A percentile compares a stretch with the other conserved stretches of the same genome.
Conservation (phyloP, 345 rosid genomes). For the Triadica sebifera region DNA sequence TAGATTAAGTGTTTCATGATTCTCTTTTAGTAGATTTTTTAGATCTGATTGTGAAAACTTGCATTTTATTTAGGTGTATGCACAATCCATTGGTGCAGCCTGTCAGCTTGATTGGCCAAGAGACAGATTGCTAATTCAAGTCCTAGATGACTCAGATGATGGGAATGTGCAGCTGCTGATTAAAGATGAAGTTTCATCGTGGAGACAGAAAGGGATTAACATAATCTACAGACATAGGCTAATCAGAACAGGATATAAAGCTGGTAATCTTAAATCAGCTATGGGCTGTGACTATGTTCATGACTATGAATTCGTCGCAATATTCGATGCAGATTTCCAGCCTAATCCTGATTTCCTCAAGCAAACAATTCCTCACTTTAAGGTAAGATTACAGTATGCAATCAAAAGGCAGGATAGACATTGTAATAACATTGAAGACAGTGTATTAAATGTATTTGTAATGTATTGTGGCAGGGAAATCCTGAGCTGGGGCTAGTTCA, state of each 20-base stretch:
- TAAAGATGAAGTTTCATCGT: conserved; percentile 65
- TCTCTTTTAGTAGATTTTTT: background rate
- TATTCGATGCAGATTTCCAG: conserved; percentile 83
- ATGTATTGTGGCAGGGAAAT: conserved; percentile 54
- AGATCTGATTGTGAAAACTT: conserved; percentile 8
- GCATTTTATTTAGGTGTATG: conserved; percentile 54
- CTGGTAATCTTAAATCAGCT: conserved; percentile 88
- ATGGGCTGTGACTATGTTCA: conserved; percentile 81
- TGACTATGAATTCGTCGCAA: conserved; percentile 74
- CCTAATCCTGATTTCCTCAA: conserved; percentile 81
- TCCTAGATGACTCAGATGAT: conserved; percentile 81
- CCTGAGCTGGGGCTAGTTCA: conserved; percentile 81
- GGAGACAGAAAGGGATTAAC: conserved; percentile 75
- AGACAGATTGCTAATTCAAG: conserved; percentile 75
- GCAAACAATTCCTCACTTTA: conserved; percentile 75
- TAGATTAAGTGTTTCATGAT: conserved; percentile 3
- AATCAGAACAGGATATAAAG: conserved; percentile 88
- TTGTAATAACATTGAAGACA: background rate
- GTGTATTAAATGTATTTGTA: background rate
- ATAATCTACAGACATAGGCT: conserved; percentile 79
- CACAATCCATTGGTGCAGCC: conserved; percentile 72
- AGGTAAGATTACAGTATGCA: conserved; percentile 36
- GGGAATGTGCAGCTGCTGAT: conserved; percentile 59
- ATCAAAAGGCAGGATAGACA: background rate
- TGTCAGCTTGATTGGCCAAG: conserved; percentile 90